Conservation (phyloP, 495 filamentous ascomycete genomes). For the Podospora didyma region DNA sequence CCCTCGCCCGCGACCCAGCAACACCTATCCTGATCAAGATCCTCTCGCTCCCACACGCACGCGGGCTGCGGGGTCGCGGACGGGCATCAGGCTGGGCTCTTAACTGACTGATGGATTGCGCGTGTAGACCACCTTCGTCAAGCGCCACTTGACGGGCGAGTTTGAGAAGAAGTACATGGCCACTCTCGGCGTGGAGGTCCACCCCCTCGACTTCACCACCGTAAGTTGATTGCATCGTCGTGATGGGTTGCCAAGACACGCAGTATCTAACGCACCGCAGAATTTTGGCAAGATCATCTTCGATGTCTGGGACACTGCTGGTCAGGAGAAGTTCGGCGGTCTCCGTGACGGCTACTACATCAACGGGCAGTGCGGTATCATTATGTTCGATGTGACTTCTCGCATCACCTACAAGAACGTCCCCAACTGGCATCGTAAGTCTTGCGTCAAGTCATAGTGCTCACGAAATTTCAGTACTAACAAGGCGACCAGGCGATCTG, state of each 20-base stretch:
- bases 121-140: slow-evolving; percentile 95
- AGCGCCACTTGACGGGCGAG: slow-evolving; percentile 98
- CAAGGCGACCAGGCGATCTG: slow-evolving; percentile 75
- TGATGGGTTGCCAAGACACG: slow-evolving; percentile 15
- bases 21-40: slow-evolving; percentile 8
- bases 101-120: slow-evolving; percentile 21
- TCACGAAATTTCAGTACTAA: slow-evolving; percentile 8
- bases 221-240: slow-evolving; percentile 51
- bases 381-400: slow-evolving; percentile 99
- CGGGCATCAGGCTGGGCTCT: neutral
- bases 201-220: slow-evolving; percentile 89
- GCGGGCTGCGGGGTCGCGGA: slow-evolving; percentile 23
- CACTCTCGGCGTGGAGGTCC: slow-evolving; percentile 98
- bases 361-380: slow-evolving; percentile 99
- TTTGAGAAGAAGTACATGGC: slow-evolving; percentile 99
- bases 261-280: slow-evolving; percentile 45
- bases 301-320: slow-evolving; percentile 99
- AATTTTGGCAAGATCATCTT: slow-evolving; percentile 97
- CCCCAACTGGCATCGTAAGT: slow-evolving; percentile 99
- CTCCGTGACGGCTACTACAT: slow-evolving; percentile 99
- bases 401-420: slow-evolving; percentile 99
- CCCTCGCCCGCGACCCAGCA: neutral
- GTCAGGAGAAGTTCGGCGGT: slow-evolving; percentile 99
- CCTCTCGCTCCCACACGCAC: slow-evolving; percentile 5
- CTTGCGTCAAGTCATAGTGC: neutral